phyloP scores from a whole-genome alignment of 805 yeast genomes.

The Lipomyces yamanashiensis region DNA sequence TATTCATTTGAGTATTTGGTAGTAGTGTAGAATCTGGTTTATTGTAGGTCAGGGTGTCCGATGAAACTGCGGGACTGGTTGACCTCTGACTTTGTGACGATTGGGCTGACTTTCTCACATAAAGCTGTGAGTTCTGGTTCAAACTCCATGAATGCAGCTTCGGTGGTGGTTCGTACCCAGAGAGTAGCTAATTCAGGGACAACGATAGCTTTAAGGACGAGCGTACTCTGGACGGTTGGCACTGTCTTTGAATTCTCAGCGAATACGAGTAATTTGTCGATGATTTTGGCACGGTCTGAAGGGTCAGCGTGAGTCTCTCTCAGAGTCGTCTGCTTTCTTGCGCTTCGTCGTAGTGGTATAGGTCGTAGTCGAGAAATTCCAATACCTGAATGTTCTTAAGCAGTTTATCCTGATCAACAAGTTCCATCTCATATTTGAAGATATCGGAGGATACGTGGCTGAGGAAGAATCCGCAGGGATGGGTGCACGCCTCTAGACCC shows the following conservation, averaged over 20 bases:
- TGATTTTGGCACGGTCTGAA: neutral
- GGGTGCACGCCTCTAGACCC: constrained; percentile 4
- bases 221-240: neutral
- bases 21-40: neutral
- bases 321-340: neutral
- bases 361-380: neutral
- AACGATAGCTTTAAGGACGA: neutral
- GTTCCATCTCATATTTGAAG: neutral
- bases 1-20: too few relatives aligned
- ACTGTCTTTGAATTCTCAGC: neutral
- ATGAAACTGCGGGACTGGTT: constrained; percentile 1
- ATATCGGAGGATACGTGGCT: constrained; percentile 2
- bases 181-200: neutral
- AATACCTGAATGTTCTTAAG: neutral
- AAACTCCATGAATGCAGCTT: neutral
- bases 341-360: neutral
- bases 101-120: neutral
- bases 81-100: neutral
- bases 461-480: neutral
- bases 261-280: neutral
- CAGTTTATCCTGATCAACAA: neutral
- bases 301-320: neutral
- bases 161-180: neutral
- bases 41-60: constrained; percentile 3
- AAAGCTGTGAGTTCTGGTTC: neutral